phyloP scores from a whole-genome alignment of 257 asterid species.

The Solanum gandarillasii region DNA sequence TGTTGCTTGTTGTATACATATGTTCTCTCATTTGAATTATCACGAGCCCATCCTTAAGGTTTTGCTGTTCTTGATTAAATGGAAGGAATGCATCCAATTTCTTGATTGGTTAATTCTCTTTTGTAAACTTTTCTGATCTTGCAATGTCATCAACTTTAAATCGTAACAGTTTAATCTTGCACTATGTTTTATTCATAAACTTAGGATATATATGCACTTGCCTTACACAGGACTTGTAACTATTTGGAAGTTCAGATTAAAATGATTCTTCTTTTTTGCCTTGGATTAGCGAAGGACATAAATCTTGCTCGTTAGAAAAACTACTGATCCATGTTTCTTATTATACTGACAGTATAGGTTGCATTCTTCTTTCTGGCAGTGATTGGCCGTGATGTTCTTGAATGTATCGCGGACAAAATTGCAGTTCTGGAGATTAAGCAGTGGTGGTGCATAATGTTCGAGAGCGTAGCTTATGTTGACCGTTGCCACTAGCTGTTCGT shows the following conservation, averaged over 20 bases:
- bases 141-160: neutral
- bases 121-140: neutral
- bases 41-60: neutral
- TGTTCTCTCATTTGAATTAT: neutral
- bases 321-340: neutral
- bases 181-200: neutral
- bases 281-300: neutral
- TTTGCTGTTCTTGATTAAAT: neutral
- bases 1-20: neutral
- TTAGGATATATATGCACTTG: neutral
- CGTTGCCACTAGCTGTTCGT: too few relatives aligned
- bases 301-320: neutral
- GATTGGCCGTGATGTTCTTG: too few relatives aligned
- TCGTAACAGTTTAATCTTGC: neutral
- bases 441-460: too few relatives aligned
- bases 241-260: neutral
- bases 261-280: neutral
- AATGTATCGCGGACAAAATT: too few relatives aligned
- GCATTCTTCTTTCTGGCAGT: slow-evolving; percentile 87
- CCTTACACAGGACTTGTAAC: neutral
- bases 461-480: too few relatives aligned
- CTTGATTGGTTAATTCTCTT: neutral
- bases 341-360: slow-evolving; percentile 48
- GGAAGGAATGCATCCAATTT: neutral
- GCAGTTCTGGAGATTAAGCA: too few relatives aligned